Evolutionary conservation across 257 asterid species (phyloP), one percentile per base, ranked within the genome.

Genomic region (Forsythia viridissima): DNA sequence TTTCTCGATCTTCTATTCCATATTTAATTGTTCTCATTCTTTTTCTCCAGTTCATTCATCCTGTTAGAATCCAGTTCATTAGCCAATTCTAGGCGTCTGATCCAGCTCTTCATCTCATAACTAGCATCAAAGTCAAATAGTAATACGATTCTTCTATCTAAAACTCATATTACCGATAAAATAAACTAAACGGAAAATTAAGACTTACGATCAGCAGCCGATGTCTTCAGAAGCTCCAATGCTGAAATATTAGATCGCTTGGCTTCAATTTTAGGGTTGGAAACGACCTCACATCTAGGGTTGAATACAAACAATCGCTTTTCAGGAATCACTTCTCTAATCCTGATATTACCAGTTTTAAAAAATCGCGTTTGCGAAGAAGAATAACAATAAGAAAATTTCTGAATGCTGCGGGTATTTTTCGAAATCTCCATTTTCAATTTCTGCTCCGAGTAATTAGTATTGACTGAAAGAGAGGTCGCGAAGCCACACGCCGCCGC

Each of bases 151-250:
- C 59, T 51, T 51, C 59, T 2, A 8, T 11, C 16, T 2, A 46
- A 59, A 24, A 8, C 5, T 61, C 69, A 61, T 21, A 61, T 61
- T 55, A 5, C 24, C 24, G 16, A 51, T 15, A 51, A 55, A 55
- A 18, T 18, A 16, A 18, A 55, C 24, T 7, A 16, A 55, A 55
- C 65, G 24, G 65, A 16, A 15, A 55, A 18, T 15, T n/a, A 41
- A 80, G 73, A 81, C 94, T 85, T 84, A 94, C 98, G 92, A 77
- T 90, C 91, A 52, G 90, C 91, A 5, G 93, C 92, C 52, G 98
- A 90, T 65, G 91, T 61, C 86, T 92, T 94, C 51, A 94, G 96
- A 51, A 91, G 81, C 87, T 94, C 92, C 86, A 94, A 79, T 80
- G 97, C 97, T 21, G 96, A 84, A 38, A 84, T 85, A 71, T 93